Evolutionary conservation across 352 stramenopile species (phyloP).

Genomic region (Pythium rhizo-oryzae): DNA sequence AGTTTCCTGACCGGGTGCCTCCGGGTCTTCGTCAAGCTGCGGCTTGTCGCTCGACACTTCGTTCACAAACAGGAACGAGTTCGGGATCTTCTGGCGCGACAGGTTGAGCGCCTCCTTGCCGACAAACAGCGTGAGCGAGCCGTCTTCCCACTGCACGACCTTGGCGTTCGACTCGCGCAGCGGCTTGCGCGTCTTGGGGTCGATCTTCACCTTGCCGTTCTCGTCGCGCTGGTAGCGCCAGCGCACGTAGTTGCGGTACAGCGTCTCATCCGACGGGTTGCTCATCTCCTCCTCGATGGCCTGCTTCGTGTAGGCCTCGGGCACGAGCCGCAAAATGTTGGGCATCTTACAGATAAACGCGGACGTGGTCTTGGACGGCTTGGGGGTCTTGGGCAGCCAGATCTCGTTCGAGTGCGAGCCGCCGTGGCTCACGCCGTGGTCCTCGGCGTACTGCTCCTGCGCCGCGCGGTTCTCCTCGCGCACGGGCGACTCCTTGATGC

Average conservation of each 20-base stretch:
- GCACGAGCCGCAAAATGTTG: slow-evolving; percentile 84
- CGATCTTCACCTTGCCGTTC: slow-evolving; percentile 61
- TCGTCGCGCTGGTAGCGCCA: slow-evolving; percentile 72
- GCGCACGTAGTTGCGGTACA: slow-evolving; percentile 89
- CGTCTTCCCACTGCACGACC: slow-evolving; percentile 87
- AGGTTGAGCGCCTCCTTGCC: slow-evolving; percentile 81
- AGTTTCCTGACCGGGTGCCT: slow-evolving; percentile 66
- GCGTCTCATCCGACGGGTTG: slow-evolving; percentile 81
- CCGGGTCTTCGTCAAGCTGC: slow-evolving; percentile 57
- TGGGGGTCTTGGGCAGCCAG: slow-evolving; percentile 80
- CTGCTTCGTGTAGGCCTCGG: slow-evolving; percentile 75
- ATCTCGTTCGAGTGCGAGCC: slow-evolving; percentile 53
- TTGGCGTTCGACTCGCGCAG: slow-evolving; percentile 81
- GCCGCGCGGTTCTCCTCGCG: slow-evolving; percentile 53
- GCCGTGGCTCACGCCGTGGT: slow-evolving; percentile 34
- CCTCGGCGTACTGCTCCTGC: slow-evolving; percentile 46
- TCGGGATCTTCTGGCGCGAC: slow-evolving; percentile 85
- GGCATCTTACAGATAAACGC: slow-evolving; percentile 84
- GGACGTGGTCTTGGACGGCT: slow-evolving; percentile 56
- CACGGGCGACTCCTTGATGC: slow-evolving; percentile 82
- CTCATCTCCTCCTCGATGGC: slow-evolving; percentile 78
- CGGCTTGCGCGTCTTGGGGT: slow-evolving; percentile 58
- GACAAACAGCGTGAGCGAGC: slow-evolving; percentile 86
- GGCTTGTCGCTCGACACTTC: slow-evolving; percentile 68
- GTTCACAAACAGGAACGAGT: slow-evolving; percentile 88